Conservation (phyloP, 2,329 filamentous ascomycete species). For the Daldinia sp. region DNA sequence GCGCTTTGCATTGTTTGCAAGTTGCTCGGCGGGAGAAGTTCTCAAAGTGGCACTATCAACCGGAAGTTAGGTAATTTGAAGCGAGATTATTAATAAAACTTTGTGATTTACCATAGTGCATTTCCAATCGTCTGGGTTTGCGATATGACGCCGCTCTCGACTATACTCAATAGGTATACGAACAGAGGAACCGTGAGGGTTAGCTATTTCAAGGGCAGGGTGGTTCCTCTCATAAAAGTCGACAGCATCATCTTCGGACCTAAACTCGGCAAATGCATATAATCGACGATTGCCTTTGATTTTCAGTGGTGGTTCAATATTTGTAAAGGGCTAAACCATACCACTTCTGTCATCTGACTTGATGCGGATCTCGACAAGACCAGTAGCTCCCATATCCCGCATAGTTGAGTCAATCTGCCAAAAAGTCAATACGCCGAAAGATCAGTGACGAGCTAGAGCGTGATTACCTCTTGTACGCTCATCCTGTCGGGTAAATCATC, state of each 20-base stretch:
- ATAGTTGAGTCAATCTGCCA: constrained; percentile 50
- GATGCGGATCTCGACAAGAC: constrained; percentile 51
- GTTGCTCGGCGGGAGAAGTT: constrained; percentile 53
- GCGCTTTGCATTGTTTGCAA: constrained; percentile 54
- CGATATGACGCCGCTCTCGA: constrained; percentile 51
- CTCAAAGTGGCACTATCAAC: constrained; percentile 51
- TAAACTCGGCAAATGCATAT: constrained; percentile 58
- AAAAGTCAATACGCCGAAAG: neutral
- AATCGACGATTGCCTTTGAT: constrained; percentile 47
- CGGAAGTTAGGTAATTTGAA: constrained; percentile 25
- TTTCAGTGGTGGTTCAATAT: constrained; percentile 9
- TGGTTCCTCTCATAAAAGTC: constrained; percentile 56
- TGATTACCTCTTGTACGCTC: constrained; percentile 47
- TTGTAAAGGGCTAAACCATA: constrained; percentile 17
- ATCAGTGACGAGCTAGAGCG: too few relatives aligned
- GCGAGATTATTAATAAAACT: neutral
- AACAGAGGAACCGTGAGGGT: constrained; percentile 49
- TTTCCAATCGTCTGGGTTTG: constrained; percentile 56
- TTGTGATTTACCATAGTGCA: constrained; percentile 53
- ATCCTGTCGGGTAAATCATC: constrained; percentile 51
- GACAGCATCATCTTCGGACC: constrained; percentile 55
- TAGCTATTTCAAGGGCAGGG: constrained; percentile 53
- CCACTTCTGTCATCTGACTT: constrained; percentile 51
- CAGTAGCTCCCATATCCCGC: constrained; percentile 49
- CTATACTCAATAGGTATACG: constrained; percentile 55